phyloP scores from a whole-genome alignment of 2,329 filamentous ascomycete species.

The Trichophaea hybrida region DNA sequence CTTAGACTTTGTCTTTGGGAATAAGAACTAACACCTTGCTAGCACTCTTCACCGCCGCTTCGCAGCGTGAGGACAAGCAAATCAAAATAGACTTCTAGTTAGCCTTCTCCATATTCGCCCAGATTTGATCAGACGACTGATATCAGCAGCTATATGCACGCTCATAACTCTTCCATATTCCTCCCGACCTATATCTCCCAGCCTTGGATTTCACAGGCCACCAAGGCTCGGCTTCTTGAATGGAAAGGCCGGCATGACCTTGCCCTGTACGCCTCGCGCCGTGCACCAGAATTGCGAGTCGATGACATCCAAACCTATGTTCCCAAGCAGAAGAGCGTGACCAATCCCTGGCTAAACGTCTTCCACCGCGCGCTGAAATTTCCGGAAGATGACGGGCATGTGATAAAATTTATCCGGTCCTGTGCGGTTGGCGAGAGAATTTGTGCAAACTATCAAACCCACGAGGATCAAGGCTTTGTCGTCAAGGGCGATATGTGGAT shows the following conservation, averaged over 20 bases:
- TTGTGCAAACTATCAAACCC: slow-evolving; percentile 34
- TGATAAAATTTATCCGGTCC: slow-evolving; percentile 58
- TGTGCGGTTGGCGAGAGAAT: slow-evolving; percentile 48
- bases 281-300: slow-evolving; percentile 44
- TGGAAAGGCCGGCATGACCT: slow-evolving; percentile 69
- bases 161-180: slow-evolving; percentile 64
- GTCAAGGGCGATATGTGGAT: slow-evolving; percentile 47
- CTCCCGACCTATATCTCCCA: slow-evolving; percentile 46
- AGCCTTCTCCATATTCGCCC: slow-evolving; percentile 28
- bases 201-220: slow-evolving; percentile 44
- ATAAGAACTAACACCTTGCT: slow-evolving; percentile 2
- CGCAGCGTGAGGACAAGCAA: slow-evolving; percentile 48
- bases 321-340: slow-evolving; percentile 33
- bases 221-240: slow-evolving; percentile 58
- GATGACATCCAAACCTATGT: slow-evolving; percentile 48
- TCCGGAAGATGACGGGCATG: slow-evolving; percentile 64
- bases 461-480: slow-evolving; percentile 37
- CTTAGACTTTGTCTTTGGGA: slow-evolving; percentile 27
- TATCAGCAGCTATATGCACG: slow-evolving; percentile 46
- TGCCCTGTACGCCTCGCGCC: slow-evolving; percentile 56
- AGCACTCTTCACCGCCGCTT: slow-evolving; percentile 45
- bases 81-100: slow-evolving; percentile 71
- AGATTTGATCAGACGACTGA: slow-evolving; percentile 30
- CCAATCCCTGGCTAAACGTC: slow-evolving; percentile 34
- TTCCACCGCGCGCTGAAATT: slow-evolving; percentile 36